Evolutionary conservation across 768 basidiomycete species (phyloP).

Genomic region (Tephrocybe sp.): DNA sequence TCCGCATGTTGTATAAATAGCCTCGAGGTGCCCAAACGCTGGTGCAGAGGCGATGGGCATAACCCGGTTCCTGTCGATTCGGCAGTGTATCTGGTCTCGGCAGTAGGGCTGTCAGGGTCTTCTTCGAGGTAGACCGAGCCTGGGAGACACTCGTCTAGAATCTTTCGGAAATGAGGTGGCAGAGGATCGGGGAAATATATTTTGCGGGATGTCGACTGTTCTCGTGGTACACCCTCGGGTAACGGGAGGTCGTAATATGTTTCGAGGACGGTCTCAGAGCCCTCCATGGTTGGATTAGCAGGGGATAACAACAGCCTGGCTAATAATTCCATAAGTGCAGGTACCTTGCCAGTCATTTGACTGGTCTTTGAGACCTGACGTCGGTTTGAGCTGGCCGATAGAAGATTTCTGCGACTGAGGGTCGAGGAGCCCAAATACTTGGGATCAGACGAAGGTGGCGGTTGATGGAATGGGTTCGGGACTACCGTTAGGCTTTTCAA

Average conservation of each 20-base stretch:
- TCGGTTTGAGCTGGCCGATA: background rate
- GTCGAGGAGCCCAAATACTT: conserved; percentile 11
- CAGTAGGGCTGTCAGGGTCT: conserved; percentile 18
- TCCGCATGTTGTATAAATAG: conserved; percentile 58
- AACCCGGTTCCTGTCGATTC: conserved; percentile 36
- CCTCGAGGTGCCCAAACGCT: conserved; percentile 18
- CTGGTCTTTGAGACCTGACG: conserved; percentile 26
- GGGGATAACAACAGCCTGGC: conserved; percentile 32
- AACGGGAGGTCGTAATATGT: conserved; percentile 34
- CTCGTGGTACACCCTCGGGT: conserved; percentile 10
- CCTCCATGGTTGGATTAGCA: conserved; percentile 12
- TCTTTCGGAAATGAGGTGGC: conserved; percentile 26
- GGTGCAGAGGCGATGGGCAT: conserved; percentile 48
- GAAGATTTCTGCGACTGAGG: conserved; percentile 2
- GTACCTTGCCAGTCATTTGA: conserved; percentile 19
- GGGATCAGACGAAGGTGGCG: conserved; percentile 9
- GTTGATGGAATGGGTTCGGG: conserved; percentile 58
- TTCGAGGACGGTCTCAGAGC: conserved; percentile 26
- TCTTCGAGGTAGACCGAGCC: conserved; percentile 30
- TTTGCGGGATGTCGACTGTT: conserved; percentile 8
- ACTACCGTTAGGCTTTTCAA: conserved; percentile 44
- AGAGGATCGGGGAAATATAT: conserved; percentile 19
- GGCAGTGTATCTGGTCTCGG: conserved; percentile 17
- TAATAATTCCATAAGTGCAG: conserved; percentile 31
- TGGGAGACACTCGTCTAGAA: conserved; percentile 35